Base-by-base conservation (phyloP, 192 early-diverging fungal species). In the Backusella macrospora region DNA sequence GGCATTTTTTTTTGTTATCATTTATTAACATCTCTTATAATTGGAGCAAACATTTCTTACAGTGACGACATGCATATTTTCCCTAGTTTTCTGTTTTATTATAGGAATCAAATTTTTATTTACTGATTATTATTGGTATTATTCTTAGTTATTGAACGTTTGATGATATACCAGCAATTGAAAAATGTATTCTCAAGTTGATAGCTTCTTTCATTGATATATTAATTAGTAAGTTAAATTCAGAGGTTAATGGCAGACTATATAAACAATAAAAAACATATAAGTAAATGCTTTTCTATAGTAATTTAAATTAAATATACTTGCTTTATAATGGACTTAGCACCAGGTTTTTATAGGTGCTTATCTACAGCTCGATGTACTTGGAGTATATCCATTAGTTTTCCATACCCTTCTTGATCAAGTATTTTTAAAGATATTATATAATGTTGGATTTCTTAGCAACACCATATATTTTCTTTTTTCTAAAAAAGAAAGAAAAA, bases 401-500 rank as follows among this genome's bases (percentile, higher is more conserved):
- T 63, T 4, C 86, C 86, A 18, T 77, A 64, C 0, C 86, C 86
- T 18, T 73, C 70, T 18, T 76, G 65, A 42, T 86, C 80, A 14
- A 87, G 64, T 3, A 80, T 76, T 40, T 88, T 88, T 23, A 88
- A 65, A 2, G 86, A 82, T n/a, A 86, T 75, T 66, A 88, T 72
- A 86, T 75, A 69, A 88, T 72, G 13, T 75, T 78, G 1, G 80
- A 83, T 47, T 86, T 80, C 65, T 88, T 88, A 14, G 86, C 86
- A 8, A 88, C 87, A 18, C 86, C 86, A 70, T 82, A 88, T 0
- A 73, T 76, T 5, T 65, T 68, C 9, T 72, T 62, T 62, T 65
- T 34, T 37, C 16, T 40, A 65, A 40, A 65, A 15, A n/a, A 29
- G 37, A 18, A n/a, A 21, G 49, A 49, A 49, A 49, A 6, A 7